phyloP scores from a whole-genome alignment of 345 rosid species.

The Pugionium dolabratum region DNA sequence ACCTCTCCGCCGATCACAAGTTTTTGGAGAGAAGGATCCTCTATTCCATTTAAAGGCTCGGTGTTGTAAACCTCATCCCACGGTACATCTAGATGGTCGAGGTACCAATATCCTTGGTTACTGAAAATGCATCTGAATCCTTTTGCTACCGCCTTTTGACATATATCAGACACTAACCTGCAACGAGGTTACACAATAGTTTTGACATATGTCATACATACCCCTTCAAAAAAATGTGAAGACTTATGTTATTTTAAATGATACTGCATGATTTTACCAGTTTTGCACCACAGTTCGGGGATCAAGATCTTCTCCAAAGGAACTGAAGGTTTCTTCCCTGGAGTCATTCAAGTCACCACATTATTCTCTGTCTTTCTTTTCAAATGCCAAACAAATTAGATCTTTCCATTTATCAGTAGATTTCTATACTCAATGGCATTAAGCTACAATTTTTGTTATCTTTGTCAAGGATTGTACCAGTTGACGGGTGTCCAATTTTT shows the following conservation, averaged over 20 bases:
- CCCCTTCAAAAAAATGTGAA: neutral
- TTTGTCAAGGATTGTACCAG: conserved; percentile 52
- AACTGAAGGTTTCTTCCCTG: conserved; percentile 89
- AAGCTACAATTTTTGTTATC: neutral
- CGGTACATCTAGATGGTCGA: conserved; percentile 83
- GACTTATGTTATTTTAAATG: neutral
- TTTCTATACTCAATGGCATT: neutral
- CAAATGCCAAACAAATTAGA: neutral
- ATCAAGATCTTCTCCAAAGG: conserved; percentile 63
- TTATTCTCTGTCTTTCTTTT: conserved; percentile 11
- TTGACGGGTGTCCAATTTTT: conserved; percentile 81
- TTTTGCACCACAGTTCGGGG: conserved; percentile 86
- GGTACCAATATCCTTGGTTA: conserved; percentile 90
- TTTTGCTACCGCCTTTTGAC: conserved; percentile 78
- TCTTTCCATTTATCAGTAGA: neutral
- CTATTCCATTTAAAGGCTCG: conserved; percentile 82
- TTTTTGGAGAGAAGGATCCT: conserved; percentile 52
- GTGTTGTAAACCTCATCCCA: conserved; percentile 73
- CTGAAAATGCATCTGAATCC: conserved; percentile 91
- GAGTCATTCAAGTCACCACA: conserved; percentile 25
- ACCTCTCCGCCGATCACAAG: conserved; percentile 97
- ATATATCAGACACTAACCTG: conserved; percentile 88
- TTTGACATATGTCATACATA: neutral
- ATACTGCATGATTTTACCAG: conserved; percentile 54
- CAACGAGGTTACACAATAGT: conserved; percentile 12